Percentiles rank a stretch among this genome's conserved stretches.
Conservation (phyloP, 495 filamentous ascomycete species). For the Xanthoparmelia taractica region DNA sequence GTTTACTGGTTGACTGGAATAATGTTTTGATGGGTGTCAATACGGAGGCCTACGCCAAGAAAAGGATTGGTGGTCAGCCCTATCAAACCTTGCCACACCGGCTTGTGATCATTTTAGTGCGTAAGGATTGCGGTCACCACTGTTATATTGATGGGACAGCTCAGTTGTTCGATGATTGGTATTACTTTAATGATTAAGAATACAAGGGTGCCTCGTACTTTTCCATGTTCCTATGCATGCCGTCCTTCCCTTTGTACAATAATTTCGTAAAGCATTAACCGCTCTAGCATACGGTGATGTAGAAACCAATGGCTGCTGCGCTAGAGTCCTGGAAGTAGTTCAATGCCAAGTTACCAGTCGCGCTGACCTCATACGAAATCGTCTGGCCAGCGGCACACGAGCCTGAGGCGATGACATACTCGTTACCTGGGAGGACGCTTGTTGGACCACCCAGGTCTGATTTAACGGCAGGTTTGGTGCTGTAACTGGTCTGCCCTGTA, state of each 20-base stretch:
- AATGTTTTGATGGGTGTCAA: neutral
- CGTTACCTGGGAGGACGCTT: conserved; percentile 46
- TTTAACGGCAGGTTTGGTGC: conserved; percentile 40
- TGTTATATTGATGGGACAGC: no score
- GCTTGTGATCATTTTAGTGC: no score
- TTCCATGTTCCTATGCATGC: conserved; percentile 4
- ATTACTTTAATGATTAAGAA: conserved; percentile 17
- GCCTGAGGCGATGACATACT: conserved; percentile 49
- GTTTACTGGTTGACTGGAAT: neutral
- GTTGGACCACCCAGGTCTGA: conserved; percentile 41
- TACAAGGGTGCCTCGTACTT: conserved; percentile 10
- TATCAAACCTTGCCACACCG: neutral
- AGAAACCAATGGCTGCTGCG: conserved; percentile 56
- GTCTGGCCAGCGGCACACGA: conserved; percentile 47
- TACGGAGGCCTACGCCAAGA: neutral
- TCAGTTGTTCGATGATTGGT: neutral
- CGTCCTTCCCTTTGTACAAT: neutral
- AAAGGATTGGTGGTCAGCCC: neutral
- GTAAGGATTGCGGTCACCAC: no score
- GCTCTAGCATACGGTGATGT: conserved; percentile 49
- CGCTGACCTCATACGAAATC: conserved; percentile 46
- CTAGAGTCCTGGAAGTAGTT: conserved; percentile 58
- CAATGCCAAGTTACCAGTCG: conserved; percentile 45
- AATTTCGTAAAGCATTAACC: conserved; percentile 13
- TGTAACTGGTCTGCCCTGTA: conserved; percentile 41